A percentile compares a stretch with the other conserved stretches of the same genome.
Evolutionary conservation across 768 basidiomycete genomes (phyloP).

Genomic region (Suillus weaverae): DNA sequence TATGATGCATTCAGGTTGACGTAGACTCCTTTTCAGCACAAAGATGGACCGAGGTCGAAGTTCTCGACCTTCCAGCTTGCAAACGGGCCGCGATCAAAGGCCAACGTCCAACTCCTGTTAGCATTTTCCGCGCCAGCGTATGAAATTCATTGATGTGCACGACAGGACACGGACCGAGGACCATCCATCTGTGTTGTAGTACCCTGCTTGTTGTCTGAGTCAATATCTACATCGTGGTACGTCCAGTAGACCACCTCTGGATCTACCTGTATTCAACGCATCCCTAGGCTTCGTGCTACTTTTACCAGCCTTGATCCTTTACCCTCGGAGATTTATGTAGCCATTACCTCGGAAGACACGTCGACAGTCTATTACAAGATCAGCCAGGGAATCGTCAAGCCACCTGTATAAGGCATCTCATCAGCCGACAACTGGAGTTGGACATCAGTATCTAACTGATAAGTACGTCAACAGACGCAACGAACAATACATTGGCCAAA

Average conservation of each 20-base stretch:
- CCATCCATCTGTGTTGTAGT: slow-evolving; percentile 43
- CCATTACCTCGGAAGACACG: slow-evolving; percentile 73
- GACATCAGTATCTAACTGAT: neutral
- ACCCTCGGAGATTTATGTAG: slow-evolving; percentile 58
- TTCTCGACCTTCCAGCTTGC: slow-evolving; percentile 59
- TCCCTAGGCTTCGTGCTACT: slow-evolving; percentile 54
- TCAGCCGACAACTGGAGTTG: too few species aligned
- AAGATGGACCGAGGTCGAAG: slow-evolving; percentile 64
- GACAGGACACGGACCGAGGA: slow-evolving; percentile 42
- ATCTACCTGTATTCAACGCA: neutral
- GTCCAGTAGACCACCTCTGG: slow-evolving; percentile 12
- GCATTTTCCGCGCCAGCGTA: slow-evolving; percentile 10
- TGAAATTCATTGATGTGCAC: neutral
- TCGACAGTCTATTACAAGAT: slow-evolving; percentile 86
- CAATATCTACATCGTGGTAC: slow-evolving; percentile 62
- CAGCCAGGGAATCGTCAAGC: slow-evolving; percentile 75
- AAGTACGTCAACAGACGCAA: neutral
- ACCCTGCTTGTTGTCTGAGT: slow-evolving; percentile 69
- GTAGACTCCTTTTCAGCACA: slow-evolving; percentile 49
- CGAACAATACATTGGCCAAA: neutral
- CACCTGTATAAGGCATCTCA: slow-evolving; percentile 44
- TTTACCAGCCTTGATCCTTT: slow-evolving; percentile 46
- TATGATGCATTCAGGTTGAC: neutral
- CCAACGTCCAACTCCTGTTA: slow-evolving; percentile 51
- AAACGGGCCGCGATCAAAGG: slow-evolving; percentile 61